These are phyloP conservation scores for Alternaria arbusti DNA, from an alignment of 2,329 filamentous ascomycete genomes.

Conservation along the genomic window DNA sequence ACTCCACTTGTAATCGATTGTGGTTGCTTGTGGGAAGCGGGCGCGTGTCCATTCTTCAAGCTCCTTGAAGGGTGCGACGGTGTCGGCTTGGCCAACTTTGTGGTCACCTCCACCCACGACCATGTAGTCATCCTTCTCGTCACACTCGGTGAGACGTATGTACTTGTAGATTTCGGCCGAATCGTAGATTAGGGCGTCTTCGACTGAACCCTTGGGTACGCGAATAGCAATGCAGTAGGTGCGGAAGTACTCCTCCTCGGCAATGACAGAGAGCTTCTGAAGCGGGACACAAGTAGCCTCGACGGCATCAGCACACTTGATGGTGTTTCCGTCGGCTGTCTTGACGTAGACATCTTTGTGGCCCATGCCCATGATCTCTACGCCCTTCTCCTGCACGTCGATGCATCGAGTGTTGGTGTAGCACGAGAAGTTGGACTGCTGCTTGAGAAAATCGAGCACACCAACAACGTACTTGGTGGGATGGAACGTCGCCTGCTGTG, in stretches of 20 bases:
- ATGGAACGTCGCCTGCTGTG: constrained; percentile 62
- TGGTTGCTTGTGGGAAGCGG: constrained; percentile 58
- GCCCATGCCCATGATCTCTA: constrained; percentile 54
- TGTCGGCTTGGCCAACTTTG: constrained; percentile 62
- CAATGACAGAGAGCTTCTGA: constrained; percentile 61
- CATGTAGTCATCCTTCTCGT: constrained; percentile 62
- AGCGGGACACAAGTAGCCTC: constrained; percentile 63
- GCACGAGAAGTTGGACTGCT: constrained; percentile 61
- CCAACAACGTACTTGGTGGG: constrained; percentile 63
- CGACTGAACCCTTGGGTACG: constrained; percentile 59
- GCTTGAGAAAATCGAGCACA: constrained; percentile 58
- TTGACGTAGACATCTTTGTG: constrained; percentile 56
- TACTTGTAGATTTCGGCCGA: constrained; percentile 63
- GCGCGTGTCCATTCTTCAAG: constrained; percentile 61
- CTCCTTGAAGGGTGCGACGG: constrained; percentile 56
- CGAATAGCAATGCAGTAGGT: constrained; percentile 65
- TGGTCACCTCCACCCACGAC: constrained; percentile 65
- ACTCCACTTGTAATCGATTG: constrained; percentile 63
- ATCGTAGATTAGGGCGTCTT: constrained; percentile 64
- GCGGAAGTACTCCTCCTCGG: constrained; percentile 60
- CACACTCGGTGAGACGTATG: constrained; percentile 60
- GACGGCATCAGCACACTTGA: constrained; percentile 58
- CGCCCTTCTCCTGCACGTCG: constrained; percentile 57
- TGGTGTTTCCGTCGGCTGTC: constrained; percentile 55
- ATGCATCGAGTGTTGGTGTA: constrained; percentile 60